A percentile compares a stretch with the other conserved stretches of the same genome.
phyloP scores from a whole-genome alignment of 1,284 basidiomycete genomes.

The Kwoniella shivajii region DNA sequence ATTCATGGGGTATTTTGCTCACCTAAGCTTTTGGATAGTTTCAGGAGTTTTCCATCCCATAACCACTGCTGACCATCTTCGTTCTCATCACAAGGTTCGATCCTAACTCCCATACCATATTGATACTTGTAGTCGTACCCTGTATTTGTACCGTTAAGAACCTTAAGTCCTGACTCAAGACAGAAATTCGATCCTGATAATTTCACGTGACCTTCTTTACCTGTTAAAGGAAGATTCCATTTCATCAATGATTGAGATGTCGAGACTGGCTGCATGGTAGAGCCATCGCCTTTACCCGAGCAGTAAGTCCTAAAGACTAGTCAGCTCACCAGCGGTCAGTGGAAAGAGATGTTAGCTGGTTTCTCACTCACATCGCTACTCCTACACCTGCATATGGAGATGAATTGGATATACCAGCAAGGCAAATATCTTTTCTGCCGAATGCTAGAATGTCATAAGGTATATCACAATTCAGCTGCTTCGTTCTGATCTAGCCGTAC shows the following conservation, averaged over 20 bases:
- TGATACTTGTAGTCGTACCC: not conserved
- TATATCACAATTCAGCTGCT: no score
- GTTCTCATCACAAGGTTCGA: not conserved
- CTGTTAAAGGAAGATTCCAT: not conserved
- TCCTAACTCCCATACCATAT: slow-evolving; percentile 2
- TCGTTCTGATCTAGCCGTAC: no score
- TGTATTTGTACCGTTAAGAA: not conserved
- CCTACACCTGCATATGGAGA: not conserved
- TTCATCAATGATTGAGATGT: not conserved
- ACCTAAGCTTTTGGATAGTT: not conserved
- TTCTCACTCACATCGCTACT: not conserved
- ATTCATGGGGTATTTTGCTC: no score
- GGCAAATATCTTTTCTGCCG: slow-evolving; percentile 3
- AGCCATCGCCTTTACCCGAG: slow-evolving; percentile 8
- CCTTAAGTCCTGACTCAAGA: not conserved
- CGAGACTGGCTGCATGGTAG: not conserved
- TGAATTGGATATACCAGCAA: not conserved
- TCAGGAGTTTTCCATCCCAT: slow-evolving; percentile 6
- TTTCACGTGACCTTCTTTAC: not conserved
- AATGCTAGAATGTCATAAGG: no score
- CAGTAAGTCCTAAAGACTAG: slow-evolving; percentile 3
- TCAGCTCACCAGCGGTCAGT: not conserved
- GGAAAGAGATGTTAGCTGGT: not conserved
- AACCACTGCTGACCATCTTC: slow-evolving; percentile 4
- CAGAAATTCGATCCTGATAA: not conserved